Evolutionary conservation across 1,284 basidiomycete genomes (phyloP), one percentile per base, ranked within the genome.

Genomic region (Cryptococcus jaspeensis): DNA sequence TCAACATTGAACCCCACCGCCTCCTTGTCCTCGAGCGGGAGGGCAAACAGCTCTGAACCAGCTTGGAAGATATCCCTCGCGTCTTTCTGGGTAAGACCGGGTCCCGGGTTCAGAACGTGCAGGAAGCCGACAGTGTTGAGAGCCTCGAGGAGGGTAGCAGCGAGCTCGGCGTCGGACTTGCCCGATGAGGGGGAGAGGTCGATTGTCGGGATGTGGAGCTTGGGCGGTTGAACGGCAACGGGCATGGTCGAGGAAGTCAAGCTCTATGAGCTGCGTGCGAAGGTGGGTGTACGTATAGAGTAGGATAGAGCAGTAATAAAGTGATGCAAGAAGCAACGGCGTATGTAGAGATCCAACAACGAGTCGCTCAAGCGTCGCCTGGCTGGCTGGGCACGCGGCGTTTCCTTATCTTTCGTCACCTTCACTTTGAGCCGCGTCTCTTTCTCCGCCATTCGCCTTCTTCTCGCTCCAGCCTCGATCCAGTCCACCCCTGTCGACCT

Each of bases 111-210:
- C 7, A 47, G 41, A 13, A 60, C 55, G 36, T 56, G 50, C 5
- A 60, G 50, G 47, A 60, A 60, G 4, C 58, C 58, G 35, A 60
- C 58, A 18, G 54, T 50, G 41, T 40, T 50, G 32, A 60, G 58
- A 2, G 58, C 58, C 16, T 55, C n/a, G 20, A 59, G 58, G 5
- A 59, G 43, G n/a, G 52, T 54, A 0, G 40, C 53, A 4, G 58
- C 58, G 39, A 55, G 58, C 38, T 59, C 49, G 9, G 13, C 53
- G 39, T 59, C 58, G 40, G 46, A 48, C 20, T 54, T 37, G 25
- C 37, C 37, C 40, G 51, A 44, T 6, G 16, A 9, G 7, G 45
- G 45, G 18, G 44, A 47, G 28, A 54, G 46, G 52, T 54, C 52
- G 45, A 54, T 54, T 5, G 32, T 40, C 3, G 46, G 52, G 9